phyloP scores from a whole-genome alignment of 139 green algal species.

The Closterium sp. region DNA sequence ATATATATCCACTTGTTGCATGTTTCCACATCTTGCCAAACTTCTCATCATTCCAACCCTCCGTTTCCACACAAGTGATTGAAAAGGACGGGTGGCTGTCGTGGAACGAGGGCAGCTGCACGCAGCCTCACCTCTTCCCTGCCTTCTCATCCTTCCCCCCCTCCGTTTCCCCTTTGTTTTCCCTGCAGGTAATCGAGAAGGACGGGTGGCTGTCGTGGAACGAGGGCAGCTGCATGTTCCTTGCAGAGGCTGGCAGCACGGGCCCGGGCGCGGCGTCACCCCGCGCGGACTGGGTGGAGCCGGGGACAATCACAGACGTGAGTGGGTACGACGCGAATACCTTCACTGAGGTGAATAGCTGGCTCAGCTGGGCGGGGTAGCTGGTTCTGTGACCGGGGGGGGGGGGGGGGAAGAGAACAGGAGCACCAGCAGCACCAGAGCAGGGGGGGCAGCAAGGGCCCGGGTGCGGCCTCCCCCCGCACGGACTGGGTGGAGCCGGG shows the following conservation, averaged over 20 bases:
- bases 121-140: no score
- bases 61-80: background rate
- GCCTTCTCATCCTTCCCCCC: no score
- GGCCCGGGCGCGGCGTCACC: background rate
- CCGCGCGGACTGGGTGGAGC: background rate
- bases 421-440: no score
- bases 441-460: no score
- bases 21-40: no score
- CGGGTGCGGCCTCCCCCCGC: background rate
- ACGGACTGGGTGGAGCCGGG: background rate
- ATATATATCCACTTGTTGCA: no score
- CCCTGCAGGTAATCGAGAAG: background rate
- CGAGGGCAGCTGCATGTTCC: background rate
- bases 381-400: background rate
- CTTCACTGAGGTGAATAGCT: background rate
- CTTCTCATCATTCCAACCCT: no score
- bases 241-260: background rate
- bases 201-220: background rate
- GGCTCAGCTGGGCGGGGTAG: background rate
- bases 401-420: no score
- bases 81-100: background rate
- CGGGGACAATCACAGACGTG: background rate
- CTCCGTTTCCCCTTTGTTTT: no score
- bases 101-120: no score
- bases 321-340: background rate